Conservation (phyloP, 192 early-diverging fungal genomes). For the Backusella liffmaniae region DNA sequence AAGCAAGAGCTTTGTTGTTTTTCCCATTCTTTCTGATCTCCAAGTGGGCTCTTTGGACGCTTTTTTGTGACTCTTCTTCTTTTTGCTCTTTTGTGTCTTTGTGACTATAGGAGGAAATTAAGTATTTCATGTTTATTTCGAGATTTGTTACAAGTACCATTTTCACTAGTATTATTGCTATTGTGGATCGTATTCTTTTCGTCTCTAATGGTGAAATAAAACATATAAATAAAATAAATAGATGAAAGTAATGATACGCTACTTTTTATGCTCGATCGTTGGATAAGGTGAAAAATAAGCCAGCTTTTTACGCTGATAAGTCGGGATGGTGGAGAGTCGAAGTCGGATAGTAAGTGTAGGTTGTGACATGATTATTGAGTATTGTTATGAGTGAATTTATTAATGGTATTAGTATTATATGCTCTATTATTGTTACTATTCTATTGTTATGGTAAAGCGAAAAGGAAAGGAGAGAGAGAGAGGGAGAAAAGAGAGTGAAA, state of each 20-base stretch:
- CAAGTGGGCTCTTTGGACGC: not conserved
- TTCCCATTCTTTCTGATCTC: slow-evolving; percentile 1
- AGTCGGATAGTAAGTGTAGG: not conserved
- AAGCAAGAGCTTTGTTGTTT: not conserved
- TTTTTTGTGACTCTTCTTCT: not conserved
- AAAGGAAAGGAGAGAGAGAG: not conserved
- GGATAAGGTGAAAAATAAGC: not conserved
- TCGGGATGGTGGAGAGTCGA: not conserved
- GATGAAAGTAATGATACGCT: not conserved
- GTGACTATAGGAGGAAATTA: not conserved
- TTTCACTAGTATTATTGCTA: not conserved
- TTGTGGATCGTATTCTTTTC: not conserved
- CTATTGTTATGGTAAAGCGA: not conserved
- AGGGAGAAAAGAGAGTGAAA: not conserved
- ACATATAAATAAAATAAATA: not conserved
- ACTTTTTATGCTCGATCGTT: not conserved
- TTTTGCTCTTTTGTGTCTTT: not conserved
- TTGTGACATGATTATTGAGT: not conserved
- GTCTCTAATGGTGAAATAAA: not conserved
- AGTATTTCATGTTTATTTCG: not conserved
- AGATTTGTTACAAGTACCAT: not conserved
- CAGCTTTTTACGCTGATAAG: not conserved
- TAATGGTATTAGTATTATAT: too few relatives aligned
- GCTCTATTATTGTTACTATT: too few relatives aligned
- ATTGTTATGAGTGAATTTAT: not conserved